Conservation (phyloP, 345 rosid genomes). For the Nasturtium officinale region DNA sequence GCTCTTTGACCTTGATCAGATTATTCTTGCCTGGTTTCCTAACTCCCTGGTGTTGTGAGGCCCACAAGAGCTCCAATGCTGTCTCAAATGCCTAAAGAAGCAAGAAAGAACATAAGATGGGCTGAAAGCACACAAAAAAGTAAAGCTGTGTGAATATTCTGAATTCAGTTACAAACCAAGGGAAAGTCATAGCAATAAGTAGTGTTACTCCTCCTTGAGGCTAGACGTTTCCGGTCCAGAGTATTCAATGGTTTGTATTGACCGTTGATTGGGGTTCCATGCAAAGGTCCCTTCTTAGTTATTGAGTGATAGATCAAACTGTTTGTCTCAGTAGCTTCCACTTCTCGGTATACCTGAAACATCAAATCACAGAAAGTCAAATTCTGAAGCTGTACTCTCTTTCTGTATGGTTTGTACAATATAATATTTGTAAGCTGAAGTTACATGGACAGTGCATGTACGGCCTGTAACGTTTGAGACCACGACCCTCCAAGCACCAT, state of each 20-base stretch:
- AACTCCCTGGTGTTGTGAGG: constrained; percentile 57
- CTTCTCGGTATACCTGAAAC: constrained; percentile 87
- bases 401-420: neutral
- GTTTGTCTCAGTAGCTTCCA: constrained; percentile 63
- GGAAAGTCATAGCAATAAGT: constrained; percentile 99
- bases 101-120: constrained; percentile 22
- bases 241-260: constrained; percentile 73
- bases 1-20: constrained; percentile 71
- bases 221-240: constrained; percentile 79
- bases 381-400: constrained; percentile 3
- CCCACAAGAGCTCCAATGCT: constrained; percentile 79
- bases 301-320: constrained; percentile 69
- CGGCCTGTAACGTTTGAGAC: constrained; percentile 93
- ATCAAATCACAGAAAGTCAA: constrained; percentile 19
- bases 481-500: constrained; percentile 95
- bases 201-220: constrained; percentile 81
- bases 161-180: constrained; percentile 57
- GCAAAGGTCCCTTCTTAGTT: constrained; percentile 64
- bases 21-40: constrained; percentile 54
- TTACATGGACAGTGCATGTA: constrained; percentile 90
- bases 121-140: neutral
- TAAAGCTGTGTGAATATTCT: neutral
- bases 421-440: constrained; percentile 35
- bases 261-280: constrained; percentile 61
- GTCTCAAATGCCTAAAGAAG: constrained; percentile 84